A percentile compares a stretch with the other conserved stretches of the same genome.
Conservation (phyloP, 768 basidiomycete species). For the Dacryopinax spathularia region DNA sequence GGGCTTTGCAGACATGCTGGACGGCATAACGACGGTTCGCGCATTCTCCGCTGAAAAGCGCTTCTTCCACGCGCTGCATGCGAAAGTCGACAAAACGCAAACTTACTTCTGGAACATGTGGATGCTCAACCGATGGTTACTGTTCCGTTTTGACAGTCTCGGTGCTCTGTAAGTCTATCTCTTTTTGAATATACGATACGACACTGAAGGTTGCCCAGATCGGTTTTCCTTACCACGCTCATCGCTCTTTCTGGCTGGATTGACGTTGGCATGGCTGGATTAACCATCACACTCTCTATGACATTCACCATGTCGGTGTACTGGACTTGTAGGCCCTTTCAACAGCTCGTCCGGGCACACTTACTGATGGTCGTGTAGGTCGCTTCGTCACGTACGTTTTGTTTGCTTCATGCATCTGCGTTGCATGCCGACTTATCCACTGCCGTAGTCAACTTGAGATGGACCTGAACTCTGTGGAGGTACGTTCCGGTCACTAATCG, state of each 20-base stretch:
- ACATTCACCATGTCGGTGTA: conserved; percentile 35
- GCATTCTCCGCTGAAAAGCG: conserved; percentile 72
- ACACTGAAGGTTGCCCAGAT: conserved; percentile 12
- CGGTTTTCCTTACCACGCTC: conserved; percentile 60
- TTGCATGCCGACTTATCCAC: conserved; percentile 23
- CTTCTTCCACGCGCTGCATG: conserved; percentile 62
- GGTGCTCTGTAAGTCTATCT: conserved; percentile 34
- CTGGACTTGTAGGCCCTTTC: conserved; percentile 7
- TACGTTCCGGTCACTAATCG: neutral
- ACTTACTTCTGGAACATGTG: conserved; percentile 51
- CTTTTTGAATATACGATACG: neutral
- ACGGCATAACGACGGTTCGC: conserved; percentile 84
- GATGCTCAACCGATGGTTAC: conserved; percentile 81
- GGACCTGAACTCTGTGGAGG: conserved; percentile 49
- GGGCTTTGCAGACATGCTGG: conserved; percentile 66
- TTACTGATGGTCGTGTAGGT: neutral
- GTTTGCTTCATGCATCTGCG: conserved; percentile 35
- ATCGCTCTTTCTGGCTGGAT: conserved; percentile 50
- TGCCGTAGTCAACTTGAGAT: conserved; percentile 48
- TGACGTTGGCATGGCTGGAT: conserved; percentile 34
- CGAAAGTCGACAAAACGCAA: conserved; percentile 32
- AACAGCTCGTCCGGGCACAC: too few relatives aligned
- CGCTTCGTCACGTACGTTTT: neutral
- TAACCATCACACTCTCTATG: conserved; percentile 57
- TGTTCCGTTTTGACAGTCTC: conserved; percentile 68